phyloP scores from a whole-genome alignment of 2,329 filamentous ascomycete species.

The Aspergillus amoenus region DNA sequence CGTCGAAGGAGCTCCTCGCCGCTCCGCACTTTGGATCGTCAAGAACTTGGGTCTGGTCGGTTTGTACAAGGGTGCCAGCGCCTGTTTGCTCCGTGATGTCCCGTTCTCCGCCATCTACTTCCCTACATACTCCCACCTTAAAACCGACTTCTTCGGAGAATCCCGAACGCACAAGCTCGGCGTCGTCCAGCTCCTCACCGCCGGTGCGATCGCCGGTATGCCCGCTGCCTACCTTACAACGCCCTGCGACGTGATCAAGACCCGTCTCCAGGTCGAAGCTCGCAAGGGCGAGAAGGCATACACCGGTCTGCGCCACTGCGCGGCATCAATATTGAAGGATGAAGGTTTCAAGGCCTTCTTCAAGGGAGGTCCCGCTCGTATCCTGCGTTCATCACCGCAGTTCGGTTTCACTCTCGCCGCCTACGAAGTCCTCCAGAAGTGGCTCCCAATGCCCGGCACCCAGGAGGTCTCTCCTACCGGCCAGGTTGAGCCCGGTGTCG shows the following conservation, averaged over 20 bases:
- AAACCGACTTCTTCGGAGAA: constrained; percentile 92
- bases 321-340: constrained; percentile 78
- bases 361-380: constrained; percentile 95
- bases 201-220: constrained; percentile 92
- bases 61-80: constrained; percentile 93
- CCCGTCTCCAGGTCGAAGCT: constrained; percentile 92
- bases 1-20: constrained; percentile 75
- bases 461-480: constrained; percentile 56
- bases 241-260: constrained; percentile 99
- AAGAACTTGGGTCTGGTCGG: constrained; percentile 90
- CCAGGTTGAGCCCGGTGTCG: constrained; percentile 62
- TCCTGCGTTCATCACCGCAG: constrained; percentile 90
- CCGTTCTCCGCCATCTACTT: constrained; percentile 99
- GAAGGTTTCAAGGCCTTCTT: constrained; percentile 97
- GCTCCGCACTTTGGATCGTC: constrained; percentile 97
- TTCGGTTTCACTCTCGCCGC: constrained; percentile 97
- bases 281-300: constrained; percentile 91
- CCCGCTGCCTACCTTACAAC: constrained; percentile 92
- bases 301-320: constrained; percentile 82
- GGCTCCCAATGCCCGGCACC: constrained; percentile 73
- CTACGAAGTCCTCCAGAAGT: constrained; percentile 84
- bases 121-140: constrained; percentile 92
- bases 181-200: constrained; percentile 84
- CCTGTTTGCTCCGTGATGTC: constrained; percentile 91
- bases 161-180: constrained; percentile 82